Evolutionary conservation across 768 basidiomycete species (phyloP).

Genomic region (Rhodosporidiobolus odoratus): DNA sequence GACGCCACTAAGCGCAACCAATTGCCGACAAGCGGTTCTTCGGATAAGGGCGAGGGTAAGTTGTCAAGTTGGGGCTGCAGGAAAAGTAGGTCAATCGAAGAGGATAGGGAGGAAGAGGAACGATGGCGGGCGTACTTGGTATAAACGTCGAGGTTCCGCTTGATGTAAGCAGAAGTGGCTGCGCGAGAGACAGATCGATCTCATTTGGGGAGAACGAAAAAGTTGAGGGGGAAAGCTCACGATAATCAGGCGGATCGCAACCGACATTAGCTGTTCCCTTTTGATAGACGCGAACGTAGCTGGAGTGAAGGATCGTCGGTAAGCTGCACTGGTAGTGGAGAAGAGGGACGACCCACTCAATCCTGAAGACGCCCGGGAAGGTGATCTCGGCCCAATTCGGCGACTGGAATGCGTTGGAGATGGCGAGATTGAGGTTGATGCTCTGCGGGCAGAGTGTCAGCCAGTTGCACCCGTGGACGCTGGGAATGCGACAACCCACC

Average conservation of each 20-base stretch:
- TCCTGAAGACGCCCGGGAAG: constrained; percentile 59
- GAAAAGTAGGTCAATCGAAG: background rate
- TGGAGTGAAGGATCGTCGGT: background rate
- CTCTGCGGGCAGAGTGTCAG: constrained; percentile 52
- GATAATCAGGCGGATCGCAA: constrained; percentile 71
- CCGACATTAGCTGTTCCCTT: constrained; percentile 59
- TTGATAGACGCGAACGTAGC: constrained; percentile 48
- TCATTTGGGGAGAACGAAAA: background rate
- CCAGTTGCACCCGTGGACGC: background rate
- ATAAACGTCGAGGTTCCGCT: constrained; percentile 43
- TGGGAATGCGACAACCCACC: constrained; percentile 42
- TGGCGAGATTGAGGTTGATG: constrained; percentile 61
- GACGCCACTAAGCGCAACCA: constrained; percentile 7
- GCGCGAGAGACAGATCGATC: background rate
- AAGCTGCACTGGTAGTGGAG: background rate
- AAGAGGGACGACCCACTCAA: constrained; percentile 13
- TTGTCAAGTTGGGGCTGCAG: constrained; percentile 4
- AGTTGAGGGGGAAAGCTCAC: background rate
- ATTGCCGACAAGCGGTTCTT: constrained; percentile 17
- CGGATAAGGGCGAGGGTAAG: constrained; percentile 4
- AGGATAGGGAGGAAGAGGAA: background rate
- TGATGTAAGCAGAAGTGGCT: constrained; percentile 66
- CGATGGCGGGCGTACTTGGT: constrained; percentile 11
- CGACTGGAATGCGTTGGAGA: constrained; percentile 65
- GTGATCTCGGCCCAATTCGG: constrained; percentile 62